These are phyloP conservation scores for Xylariaceae sp. DNA, from an alignment of 2,329 filamentous ascomycete species.

Conservation along the genomic window DNA sequence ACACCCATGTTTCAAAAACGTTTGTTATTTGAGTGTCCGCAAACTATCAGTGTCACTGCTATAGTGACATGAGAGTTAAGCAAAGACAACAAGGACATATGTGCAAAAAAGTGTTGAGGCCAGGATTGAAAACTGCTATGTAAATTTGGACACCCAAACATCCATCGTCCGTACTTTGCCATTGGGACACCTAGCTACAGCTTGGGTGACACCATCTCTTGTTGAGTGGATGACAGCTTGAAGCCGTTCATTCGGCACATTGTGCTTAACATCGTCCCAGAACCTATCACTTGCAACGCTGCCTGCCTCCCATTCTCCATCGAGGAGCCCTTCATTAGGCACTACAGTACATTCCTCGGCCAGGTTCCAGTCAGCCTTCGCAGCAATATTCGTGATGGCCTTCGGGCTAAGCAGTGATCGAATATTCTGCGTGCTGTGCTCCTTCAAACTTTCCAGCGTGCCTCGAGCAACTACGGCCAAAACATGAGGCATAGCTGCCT, in stretches of 20 bases:
- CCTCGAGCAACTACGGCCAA: constrained; percentile 45
- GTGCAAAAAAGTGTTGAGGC: too few species aligned
- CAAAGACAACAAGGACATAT: too few species aligned
- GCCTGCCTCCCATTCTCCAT: constrained; percentile 8
- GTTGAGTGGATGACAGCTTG: constrained; percentile 26
- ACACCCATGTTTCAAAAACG: too few species aligned
- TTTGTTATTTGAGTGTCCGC: too few species aligned
- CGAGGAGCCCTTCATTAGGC: constrained; percentile 11
- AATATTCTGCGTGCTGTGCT: constrained; percentile 41
- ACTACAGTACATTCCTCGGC: constrained; percentile 35
- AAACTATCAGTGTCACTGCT: too few species aligned
- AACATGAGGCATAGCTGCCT: constrained; percentile 44
- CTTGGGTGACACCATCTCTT: constrained; percentile 31
- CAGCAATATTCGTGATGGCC: constrained; percentile 35
- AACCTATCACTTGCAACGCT: constrained; percentile 1
- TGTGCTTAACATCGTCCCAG: constrained; percentile 28
- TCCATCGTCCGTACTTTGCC: constrained; percentile 38
- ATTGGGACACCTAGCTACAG: constrained; percentile 25
- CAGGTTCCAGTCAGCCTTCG: constrained; percentile 35
- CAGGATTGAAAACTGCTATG: too few species aligned
- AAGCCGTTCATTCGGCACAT: constrained; percentile 26
- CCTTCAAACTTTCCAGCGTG: constrained; percentile 39
- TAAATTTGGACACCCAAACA: constrained; percentile 32
- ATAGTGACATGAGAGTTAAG: too few species aligned
- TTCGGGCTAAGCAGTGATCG: constrained; percentile 41